Conservation (phyloP, 208 protist species). For the Zelonia costaricensis region DNA sequence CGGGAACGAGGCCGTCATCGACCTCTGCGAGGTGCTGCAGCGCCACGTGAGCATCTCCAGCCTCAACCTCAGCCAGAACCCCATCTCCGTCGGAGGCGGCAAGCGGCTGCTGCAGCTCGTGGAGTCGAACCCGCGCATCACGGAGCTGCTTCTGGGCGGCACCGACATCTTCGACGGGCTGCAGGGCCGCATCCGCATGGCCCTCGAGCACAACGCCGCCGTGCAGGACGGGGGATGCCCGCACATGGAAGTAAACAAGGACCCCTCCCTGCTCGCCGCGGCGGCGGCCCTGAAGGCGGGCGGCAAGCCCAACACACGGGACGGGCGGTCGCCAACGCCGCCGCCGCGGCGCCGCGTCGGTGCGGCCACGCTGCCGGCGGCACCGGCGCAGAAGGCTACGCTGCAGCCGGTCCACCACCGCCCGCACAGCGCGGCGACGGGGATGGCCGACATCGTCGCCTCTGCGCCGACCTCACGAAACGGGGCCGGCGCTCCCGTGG, state of each 20-base stretch:
- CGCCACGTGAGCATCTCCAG: slow-evolving; percentile 66
- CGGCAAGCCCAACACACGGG: background rate
- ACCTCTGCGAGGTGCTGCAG: slow-evolving; percentile 66
- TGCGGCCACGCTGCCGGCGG: background rate
- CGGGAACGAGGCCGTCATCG: slow-evolving; percentile 71
- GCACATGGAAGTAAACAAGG: slow-evolving; percentile 25
- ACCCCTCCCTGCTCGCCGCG: background rate
- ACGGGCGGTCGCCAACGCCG: background rate
- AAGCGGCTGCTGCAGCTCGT: slow-evolving; percentile 76
- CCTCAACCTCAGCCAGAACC: slow-evolving; percentile 78
- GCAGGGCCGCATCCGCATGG: slow-evolving; percentile 59
- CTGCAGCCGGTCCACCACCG: slow-evolving; percentile 16
- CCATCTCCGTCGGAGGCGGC: slow-evolving; percentile 75
- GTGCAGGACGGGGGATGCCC: slow-evolving; percentile 6
- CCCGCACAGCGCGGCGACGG: background rate
- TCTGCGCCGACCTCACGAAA: background rate
- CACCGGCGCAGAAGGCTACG: slow-evolving; percentile 13
- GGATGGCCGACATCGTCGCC: background rate
- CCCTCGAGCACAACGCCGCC: slow-evolving; percentile 41
- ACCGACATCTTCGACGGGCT: slow-evolving; percentile 83
- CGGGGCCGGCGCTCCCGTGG: too few species aligned
- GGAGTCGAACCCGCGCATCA: slow-evolving; percentile 74
- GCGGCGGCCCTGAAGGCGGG: background rate
- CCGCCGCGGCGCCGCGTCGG: background rate
- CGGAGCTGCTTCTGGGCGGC: slow-evolving; percentile 54